Evolutionary conservation across 1,139 yeast genomes (phyloP).

Genomic region (Meyerozyma guilliermondii): DNA sequence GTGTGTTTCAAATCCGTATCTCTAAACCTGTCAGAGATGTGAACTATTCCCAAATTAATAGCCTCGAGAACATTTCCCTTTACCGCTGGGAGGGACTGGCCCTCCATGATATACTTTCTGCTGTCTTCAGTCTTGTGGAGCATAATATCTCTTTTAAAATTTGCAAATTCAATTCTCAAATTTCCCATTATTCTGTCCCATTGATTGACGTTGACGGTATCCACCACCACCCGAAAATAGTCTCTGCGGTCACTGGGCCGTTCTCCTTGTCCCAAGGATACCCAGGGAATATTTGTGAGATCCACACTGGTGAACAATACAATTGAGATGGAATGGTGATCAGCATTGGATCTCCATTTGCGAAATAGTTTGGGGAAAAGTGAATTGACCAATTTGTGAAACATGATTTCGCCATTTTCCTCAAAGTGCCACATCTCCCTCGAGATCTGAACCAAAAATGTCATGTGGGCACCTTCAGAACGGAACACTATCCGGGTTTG

Average conservation of each 20-base stretch:
- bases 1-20: conserved; percentile 88
- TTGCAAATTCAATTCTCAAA: conserved; percentile 77
- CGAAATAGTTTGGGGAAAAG: conserved; percentile 85
- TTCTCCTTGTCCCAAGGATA: conserved; percentile 64
- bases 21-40: conserved; percentile 73
- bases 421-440: conserved; percentile 98
- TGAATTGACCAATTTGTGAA: conserved; percentile 86
- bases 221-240: conserved; percentile 90
- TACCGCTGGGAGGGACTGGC: conserved; percentile 73
- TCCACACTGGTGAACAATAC: conserved; percentile 85
- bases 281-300: conserved; percentile 52
- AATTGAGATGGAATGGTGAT: conserved; percentile 88
- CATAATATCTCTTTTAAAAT: conserved; percentile 69
- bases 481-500: conserved; percentile 79
- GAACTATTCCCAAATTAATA: conserved; percentile 73
- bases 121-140: conserved; percentile 42
- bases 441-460: conserved; percentile 82
- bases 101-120: conserved; percentile 35
- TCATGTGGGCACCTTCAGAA: conserved; percentile 82
- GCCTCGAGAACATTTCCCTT: conserved; percentile 90
- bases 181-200: conserved; percentile 94
- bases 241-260: conserved; percentile 65
- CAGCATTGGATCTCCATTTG: conserved; percentile 79
- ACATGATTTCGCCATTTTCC: conserved; percentile 91
- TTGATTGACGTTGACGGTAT: conserved; percentile 78